Base-by-base conservation (phyloP, 306 rosid genomes). In the Gynostemma pentaphyllum region DNA sequence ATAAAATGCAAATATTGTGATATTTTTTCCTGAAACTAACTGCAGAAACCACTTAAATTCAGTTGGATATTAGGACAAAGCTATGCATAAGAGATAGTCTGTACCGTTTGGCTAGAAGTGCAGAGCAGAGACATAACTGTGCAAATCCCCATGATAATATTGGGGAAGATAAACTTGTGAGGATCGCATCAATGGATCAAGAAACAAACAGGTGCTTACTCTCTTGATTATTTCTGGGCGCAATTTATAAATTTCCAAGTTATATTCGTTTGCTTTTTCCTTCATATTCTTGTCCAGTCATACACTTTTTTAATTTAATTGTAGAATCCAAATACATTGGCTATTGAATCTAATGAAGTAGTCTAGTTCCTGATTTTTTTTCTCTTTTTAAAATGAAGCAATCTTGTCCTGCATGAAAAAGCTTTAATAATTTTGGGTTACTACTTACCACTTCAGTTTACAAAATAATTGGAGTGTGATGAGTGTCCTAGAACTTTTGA, bases 61-160 rank as follows among this genome's bases (percentile, higher is more conserved):
- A 88, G 96, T 68, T 88, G 81, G 96, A 88, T 80, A 68, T 85
- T 46, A 74, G 74, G 77, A 85, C 90, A 53, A 88, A 88, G 69
- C 71, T 85, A 48, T 88, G 94, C 86, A 85, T 88, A 77, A 79
- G 94, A 75, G 96, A 88, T 53, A 85, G 96, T 81, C 74, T 88
- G 49, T 88, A 85, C 81, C 96, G 96, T 47, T 74, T 88, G 83
- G 94, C 96, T 50, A 85, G 82, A 81, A 88, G 96, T 78, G 94
- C 96, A 10, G 89, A 88, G 49, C 88, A 79, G 77, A 83, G 96
- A 70, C 82, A 79, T 81, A 76, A 72, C 51, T 71, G 75, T 75
- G 76, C 75, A 0, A 64, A 60, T 21, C 9, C 70, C 42, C 74
- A 73, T 46, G 71, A 67, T 62, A 74, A 62, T 62, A 44, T 54